Evolutionary conservation across 805 yeast species (phyloP), one percentile per base, ranked within the genome.

Genomic region (Limtongia smithiae): DNA sequence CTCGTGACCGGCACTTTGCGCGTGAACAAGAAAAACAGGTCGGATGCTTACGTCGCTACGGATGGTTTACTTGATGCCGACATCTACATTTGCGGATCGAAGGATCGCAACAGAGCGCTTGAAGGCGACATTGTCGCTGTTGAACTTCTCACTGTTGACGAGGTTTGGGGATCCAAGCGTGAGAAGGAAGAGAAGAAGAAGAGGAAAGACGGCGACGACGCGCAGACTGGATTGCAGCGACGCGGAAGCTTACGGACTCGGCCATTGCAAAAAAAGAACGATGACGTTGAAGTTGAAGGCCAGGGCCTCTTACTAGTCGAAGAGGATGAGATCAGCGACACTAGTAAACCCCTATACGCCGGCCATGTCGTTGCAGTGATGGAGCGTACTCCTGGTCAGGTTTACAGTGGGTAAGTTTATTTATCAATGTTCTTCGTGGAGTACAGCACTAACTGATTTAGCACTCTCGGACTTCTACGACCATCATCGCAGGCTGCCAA

Each of bases 351-450:
- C 5, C 73, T 93, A 44, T 93, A 91, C 62, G 97, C 97, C 0
- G 98, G 98, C 20, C 98, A 93, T 63, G 95, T 93, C 47, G 97
- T 93, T 57, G 98, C 98, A 1, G 96, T 93, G 25, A 85, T 93
- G 58, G 98, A 93, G 66, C 83, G 98, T 68, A 89, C 90, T 51
- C 96, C 97, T 0, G 97, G 97, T 20, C 98, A 93, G 66, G 75
- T 90, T 47, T 93, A 93, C 64, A 82, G 95, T 31, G 58, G 51
- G 42, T 44, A 44, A 22, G 46, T n/a, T 6, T 15, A 4, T 2
- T 18, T 8, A n/a, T 14, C 32, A 9, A 32, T n/a, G 14, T 21
- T 14, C 8, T 11, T 11, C 12, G 18, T 11, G 24, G 30, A 4
- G 5, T 36, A 27, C 11, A 6, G 4, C 27, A 14, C 15, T 18